These are phyloP conservation scores for Pseudonectria buxi DNA, from an alignment of 2,329 filamentous ascomycete species.

Conservation along the genomic window DNA sequence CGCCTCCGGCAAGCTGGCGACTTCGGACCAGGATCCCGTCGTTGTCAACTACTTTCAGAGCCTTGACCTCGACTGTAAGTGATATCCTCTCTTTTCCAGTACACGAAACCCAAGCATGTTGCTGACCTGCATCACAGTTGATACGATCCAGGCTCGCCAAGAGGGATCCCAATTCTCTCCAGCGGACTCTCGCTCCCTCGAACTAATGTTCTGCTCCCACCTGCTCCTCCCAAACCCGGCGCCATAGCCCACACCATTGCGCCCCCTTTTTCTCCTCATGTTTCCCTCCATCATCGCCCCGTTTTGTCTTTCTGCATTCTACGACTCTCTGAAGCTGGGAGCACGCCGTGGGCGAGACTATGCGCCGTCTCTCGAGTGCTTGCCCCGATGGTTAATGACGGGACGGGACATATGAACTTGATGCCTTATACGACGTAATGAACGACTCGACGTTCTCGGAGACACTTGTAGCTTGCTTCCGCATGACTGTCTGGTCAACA, in stretches of 20 bases:
- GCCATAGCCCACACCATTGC: slow-evolving; percentile 2
- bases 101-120: background rate
- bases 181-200: slow-evolving; percentile 42
- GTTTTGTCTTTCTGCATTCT: background rate
- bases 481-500: too few relatives aligned
- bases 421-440: slow-evolving; percentile 15
- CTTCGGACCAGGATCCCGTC: slow-evolving; percentile 39
- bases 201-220: slow-evolving; percentile 43
- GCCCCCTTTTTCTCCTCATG: background rate
- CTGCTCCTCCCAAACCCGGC: slow-evolving; percentile 35
- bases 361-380: background rate
- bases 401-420: slow-evolving; percentile 18
- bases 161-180: slow-evolving; percentile 46
- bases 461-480: too few relatives aligned
- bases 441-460: too few relatives aligned
- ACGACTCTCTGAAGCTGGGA: slow-evolving; percentile 2
- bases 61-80: slow-evolving; percentile 52
- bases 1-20: slow-evolving; percentile 41
- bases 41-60: slow-evolving; percentile 48
- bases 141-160: slow-evolving; percentile 36
- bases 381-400: slow-evolving; percentile 25
- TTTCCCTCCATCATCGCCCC: background rate
- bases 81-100: background rate
- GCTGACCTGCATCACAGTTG: slow-evolving; percentile 17
- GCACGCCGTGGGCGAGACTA: too few relatives aligned